A percentile compares a stretch with the other conserved stretches of the same genome.
These are phyloP conservation scores for Penicillium capsulatum DNA, from an alignment of 2,329 filamentous ascomycete genomes.

Conservation along the genomic window DNA sequence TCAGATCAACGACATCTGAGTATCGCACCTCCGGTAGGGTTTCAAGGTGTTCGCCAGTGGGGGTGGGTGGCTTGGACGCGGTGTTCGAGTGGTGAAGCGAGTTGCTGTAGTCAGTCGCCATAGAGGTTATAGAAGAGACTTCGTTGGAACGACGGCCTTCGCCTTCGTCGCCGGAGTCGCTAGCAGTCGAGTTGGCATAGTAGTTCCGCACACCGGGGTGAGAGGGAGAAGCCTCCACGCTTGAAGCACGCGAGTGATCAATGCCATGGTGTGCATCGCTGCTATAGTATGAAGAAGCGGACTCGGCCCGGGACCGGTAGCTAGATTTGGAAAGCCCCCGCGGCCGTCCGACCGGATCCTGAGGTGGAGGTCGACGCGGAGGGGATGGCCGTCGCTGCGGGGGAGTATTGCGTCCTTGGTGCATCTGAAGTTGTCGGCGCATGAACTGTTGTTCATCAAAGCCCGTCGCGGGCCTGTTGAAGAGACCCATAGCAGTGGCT, in stretches of 20 bases:
- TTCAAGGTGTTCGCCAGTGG: slow-evolving; percentile 28
- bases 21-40: slow-evolving; percentile 35
- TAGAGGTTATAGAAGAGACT: slow-evolving; percentile 22
- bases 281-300: slow-evolving; percentile 38
- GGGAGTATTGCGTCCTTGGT: slow-evolving; percentile 66
- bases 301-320: slow-evolving; percentile 36
- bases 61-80: slow-evolving; percentile 30
- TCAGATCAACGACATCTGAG: slow-evolving; percentile 39
- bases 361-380: slow-evolving; percentile 19
- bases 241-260: slow-evolving; percentile 24
- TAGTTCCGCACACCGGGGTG: slow-evolving; percentile 29
- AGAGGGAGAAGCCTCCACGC: slow-evolving; percentile 30
- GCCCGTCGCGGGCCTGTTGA: slow-evolving; percentile 67
- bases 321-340: slow-evolving; percentile 38
- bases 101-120: slow-evolving; percentile 34
- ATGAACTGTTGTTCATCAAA: slow-evolving; percentile 85
- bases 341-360: slow-evolving; percentile 25
- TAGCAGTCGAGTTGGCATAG: slow-evolving; percentile 35
- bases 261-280: slow-evolving; percentile 25
- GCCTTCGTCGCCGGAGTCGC: slow-evolving; percentile 39
- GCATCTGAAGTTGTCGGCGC: slow-evolving; percentile 75
- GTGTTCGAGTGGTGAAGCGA: slow-evolving; percentile 35
- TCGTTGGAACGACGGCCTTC: slow-evolving; percentile 25
- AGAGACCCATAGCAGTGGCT: slow-evolving; percentile 68
- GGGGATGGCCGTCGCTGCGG: slow-evolving; percentile 33